Evolutionary conservation across 2,329 filamentous ascomycete genomes (phyloP).

Genomic region (Ophiostoma ips): DNA sequence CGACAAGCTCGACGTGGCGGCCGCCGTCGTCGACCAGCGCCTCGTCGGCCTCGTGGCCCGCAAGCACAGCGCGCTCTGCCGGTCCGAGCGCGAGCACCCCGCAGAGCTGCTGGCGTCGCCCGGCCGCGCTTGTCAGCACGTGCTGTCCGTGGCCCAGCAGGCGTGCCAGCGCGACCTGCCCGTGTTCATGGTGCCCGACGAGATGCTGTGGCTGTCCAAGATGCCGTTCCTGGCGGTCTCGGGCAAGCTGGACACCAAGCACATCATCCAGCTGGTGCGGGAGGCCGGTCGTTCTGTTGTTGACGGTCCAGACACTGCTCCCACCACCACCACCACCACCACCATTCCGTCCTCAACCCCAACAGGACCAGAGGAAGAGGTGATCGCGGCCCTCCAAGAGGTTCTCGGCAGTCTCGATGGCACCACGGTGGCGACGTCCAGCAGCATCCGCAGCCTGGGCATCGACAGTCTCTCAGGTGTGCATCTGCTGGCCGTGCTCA

Average conservation of each 20-base stretch:
- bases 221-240: constrained; percentile 7
- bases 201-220: constrained; percentile 9
- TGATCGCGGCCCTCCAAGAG: neutral
- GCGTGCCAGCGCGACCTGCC: constrained; percentile 6
- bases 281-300: too few relatives aligned
- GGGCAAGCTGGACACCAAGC: constrained; percentile 9
- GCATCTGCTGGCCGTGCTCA: constrained; percentile 12
- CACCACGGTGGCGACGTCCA: neutral
- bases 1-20: constrained; percentile 7
- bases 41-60: constrained; percentile 6
- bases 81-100: too few relatives aligned
- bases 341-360: too few relatives aligned
- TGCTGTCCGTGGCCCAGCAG: neutral
- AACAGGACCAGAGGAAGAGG: too few relatives aligned
- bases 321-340: too few relatives aligned
- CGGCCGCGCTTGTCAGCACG: neutral
- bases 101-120: too few relatives aligned
- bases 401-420: neutral
- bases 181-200: constrained; percentile 8
- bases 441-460: constrained; percentile 9
- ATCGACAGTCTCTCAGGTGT: constrained; percentile 15
- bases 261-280: constrained; percentile 2
- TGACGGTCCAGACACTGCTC: neutral
- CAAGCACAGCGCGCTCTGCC: neutral
- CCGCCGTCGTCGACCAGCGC: constrained; percentile 5